These are phyloP conservation scores for Nemania bipapillata DNA, from an alignment of 2,329 filamentous ascomycete species.

Conservation along the genomic window DNA sequence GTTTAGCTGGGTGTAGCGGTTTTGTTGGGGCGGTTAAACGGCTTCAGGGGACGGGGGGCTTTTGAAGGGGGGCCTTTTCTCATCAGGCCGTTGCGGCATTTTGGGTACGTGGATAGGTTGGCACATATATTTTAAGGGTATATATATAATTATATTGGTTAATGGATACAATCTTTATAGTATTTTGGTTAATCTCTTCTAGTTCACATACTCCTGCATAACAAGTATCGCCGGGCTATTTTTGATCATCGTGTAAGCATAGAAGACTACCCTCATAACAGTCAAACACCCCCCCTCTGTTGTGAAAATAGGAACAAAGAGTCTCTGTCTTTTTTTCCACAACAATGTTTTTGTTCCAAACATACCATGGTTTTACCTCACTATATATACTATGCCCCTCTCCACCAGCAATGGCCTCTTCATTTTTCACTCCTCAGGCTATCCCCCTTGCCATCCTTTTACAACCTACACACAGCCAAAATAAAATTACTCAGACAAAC, in stretches of 20 bases:
- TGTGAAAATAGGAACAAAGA: not conserved
- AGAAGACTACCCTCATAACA: too few relatives aligned
- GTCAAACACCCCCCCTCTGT: too few relatives aligned
- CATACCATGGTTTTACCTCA: not conserved
- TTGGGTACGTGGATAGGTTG: constrained; percentile 4
- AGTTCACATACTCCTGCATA: not conserved
- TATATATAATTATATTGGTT: not conserved
- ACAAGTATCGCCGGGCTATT: too few relatives aligned
- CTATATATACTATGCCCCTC: not conserved
- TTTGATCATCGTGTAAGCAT: too few relatives aligned
- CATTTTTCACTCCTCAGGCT: not conserved
- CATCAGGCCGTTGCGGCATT: not conserved
- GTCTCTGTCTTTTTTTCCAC: too few relatives aligned
- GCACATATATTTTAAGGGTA: not conserved
- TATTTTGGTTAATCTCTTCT: not conserved
- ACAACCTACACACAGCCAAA: not conserved
- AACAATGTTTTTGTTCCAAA: not conserved
- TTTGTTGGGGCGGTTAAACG: constrained; percentile 47
- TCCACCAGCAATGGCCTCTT: not conserved
- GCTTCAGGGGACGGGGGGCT: constrained; percentile 47
- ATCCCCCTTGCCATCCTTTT: not conserved
- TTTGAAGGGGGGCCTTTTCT: constrained; percentile 35
- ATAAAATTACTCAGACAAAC: too few relatives aligned
- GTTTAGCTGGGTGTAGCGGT: constrained; percentile 46
- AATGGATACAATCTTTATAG: too few relatives aligned